Conservation (phyloP, 2,329 filamentous ascomycete species). For the Leptosphaerulina australis region DNA sequence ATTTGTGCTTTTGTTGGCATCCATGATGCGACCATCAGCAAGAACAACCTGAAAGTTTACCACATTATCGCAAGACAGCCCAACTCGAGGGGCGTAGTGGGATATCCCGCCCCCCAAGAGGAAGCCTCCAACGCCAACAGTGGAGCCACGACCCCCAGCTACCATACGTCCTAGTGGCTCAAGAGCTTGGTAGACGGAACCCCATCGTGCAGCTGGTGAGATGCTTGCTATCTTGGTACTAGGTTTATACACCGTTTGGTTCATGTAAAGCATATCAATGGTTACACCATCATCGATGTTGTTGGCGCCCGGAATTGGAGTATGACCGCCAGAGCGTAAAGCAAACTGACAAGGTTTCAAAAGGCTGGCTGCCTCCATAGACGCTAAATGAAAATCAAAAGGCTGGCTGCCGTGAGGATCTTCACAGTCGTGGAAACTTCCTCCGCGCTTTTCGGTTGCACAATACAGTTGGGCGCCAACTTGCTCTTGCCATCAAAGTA, state of each 20-base stretch:
- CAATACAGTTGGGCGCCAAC: conserved; percentile 26
- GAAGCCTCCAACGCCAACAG: conserved; percentile 39
- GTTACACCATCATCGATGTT: conserved; percentile 27
- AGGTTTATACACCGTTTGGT: conserved; percentile 10
- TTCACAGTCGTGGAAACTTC: conserved; percentile 25
- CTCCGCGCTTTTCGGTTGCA: conserved; percentile 21
- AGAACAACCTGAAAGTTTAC: conserved; percentile 46
- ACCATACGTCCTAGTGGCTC: conserved; percentile 32
- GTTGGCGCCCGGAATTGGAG: conserved; percentile 19
- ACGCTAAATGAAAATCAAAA: too few species aligned
- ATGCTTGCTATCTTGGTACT: conserved; percentile 10
- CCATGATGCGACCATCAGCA: conserved; percentile 37
- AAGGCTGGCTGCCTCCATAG: neutral
- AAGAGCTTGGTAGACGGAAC: conserved; percentile 25
- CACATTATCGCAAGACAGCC: conserved; percentile 24
- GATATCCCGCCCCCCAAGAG: conserved; percentile 32
- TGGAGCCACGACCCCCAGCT: conserved; percentile 32
- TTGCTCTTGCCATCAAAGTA: conserved; percentile 24
- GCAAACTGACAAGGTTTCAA: conserved; percentile 18
- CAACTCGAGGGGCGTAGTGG: conserved; percentile 10
- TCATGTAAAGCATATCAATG: conserved; percentile 25
- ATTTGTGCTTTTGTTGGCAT: conserved; percentile 21
- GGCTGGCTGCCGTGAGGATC: conserved; percentile 6
- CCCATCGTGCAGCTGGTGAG: conserved; percentile 25
- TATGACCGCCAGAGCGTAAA: conserved; percentile 26